These are phyloP conservation scores for Mariannaea elegans DNA, from an alignment of 2,329 filamentous ascomycete species.

Conservation along the genomic window DNA sequence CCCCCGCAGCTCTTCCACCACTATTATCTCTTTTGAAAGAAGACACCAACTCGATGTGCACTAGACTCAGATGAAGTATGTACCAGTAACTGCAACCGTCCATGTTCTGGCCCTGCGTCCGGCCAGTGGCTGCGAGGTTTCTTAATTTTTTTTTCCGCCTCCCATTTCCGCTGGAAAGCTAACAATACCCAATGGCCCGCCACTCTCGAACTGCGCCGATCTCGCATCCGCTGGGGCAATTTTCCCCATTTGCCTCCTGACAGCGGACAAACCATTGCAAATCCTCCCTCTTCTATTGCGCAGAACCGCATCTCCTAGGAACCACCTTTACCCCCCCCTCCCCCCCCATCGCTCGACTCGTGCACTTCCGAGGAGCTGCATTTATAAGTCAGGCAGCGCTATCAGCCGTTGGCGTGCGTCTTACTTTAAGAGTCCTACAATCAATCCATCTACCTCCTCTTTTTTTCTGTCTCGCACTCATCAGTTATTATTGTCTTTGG, in stretches of 20 bases:
- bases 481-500: neutral
- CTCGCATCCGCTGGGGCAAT: conserved; percentile 26
- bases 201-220: conserved; percentile 29
- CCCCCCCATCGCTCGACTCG: conserved; percentile 10
- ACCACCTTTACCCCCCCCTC: neutral
- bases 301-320: conserved; percentile 17
- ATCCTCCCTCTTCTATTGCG: conserved; percentile 46
- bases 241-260: neutral
- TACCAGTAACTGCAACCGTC: neutral
- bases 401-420: neutral
- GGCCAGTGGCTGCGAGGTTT: too few species aligned
- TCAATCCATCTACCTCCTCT: neutral
- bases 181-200: too few species aligned
- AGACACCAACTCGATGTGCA: neutral
- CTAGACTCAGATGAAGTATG: neutral
- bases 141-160: neutral
- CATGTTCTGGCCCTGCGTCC: neutral
- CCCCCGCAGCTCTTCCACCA: neutral
- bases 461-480: neutral
- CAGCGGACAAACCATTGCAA: conserved; percentile 41
- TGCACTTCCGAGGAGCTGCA: conserved; percentile 34
- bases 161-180: too few species aligned
- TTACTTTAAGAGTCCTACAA: neutral
- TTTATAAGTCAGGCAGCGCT: conserved; percentile 7
- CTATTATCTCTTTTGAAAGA: too few species aligned